These are phyloP conservation scores for Ceratobasidium papillatum DNA, from an alignment of 1,284 basidiomycete genomes.

Conservation along the genomic window DNA sequence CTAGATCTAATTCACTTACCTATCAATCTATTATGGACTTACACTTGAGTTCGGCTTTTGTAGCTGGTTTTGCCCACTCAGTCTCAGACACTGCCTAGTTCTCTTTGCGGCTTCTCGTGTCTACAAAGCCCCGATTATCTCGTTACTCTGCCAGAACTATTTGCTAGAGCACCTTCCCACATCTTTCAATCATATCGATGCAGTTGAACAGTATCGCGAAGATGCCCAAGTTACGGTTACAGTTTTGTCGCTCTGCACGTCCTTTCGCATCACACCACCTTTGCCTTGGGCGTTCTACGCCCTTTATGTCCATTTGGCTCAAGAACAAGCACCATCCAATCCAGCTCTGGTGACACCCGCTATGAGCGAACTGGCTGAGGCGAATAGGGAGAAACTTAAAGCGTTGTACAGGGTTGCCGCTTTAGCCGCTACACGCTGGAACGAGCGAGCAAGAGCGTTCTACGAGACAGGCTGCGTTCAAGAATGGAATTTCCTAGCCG, in stretches of 20 bases:
- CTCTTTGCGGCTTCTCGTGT: background rate
- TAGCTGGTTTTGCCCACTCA: background rate
- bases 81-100: background rate
- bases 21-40: background rate
- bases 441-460: background rate
- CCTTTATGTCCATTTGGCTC: background rate
- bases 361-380: background rate
- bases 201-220: background rate
- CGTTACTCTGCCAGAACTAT: background rate
- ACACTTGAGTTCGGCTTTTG: background rate
- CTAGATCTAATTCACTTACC: background rate
- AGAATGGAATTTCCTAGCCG: background rate
- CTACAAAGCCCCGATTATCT: background rate
- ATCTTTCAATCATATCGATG: background rate
- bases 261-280: background rate
- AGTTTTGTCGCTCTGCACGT: background rate
- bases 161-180: background rate
- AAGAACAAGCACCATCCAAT: background rate
- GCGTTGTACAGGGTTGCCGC: background rate
- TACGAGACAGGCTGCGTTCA: background rate
- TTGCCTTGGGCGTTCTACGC: background rate
- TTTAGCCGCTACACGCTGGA: background rate
- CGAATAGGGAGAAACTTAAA: background rate
- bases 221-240: background rate
- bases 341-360: background rate